Evolutionary conservation across 768 basidiomycete species (phyloP).

Genomic region (Termitomyces sp.): DNA sequence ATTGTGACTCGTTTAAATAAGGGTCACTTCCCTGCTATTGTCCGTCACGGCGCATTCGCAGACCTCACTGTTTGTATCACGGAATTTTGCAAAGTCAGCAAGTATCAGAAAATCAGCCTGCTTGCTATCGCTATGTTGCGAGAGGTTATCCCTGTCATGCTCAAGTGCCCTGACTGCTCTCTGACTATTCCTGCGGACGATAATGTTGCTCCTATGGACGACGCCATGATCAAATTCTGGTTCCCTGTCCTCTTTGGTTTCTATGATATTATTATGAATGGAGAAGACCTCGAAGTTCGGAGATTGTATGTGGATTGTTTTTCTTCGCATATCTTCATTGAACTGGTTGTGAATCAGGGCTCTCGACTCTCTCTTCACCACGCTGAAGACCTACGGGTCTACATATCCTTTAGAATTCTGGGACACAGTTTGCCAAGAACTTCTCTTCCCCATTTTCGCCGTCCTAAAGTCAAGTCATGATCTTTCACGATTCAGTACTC

Average conservation of each 20-base stretch:
- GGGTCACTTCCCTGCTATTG: slow-evolving; percentile 88
- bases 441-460: slow-evolving; percentile 97
- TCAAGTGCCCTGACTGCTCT: slow-evolving; percentile 69
- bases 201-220: slow-evolving; percentile 49
- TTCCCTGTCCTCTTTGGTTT: slow-evolving; percentile 96
- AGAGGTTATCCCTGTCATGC: slow-evolving; percentile 89
- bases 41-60: slow-evolving; percentile 91
- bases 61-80: slow-evolving; percentile 97
- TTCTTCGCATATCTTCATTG: slow-evolving; percentile 1
- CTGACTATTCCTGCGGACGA: slow-evolving; percentile 23
- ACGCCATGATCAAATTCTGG: slow-evolving; percentile 96
- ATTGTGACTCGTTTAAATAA: slow-evolving; percentile 89
- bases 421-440: slow-evolving; percentile 95
- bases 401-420: slow-evolving; percentile 91
- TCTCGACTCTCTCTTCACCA: slow-evolving; percentile 93
- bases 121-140: slow-evolving; percentile 96
- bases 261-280: slow-evolving; percentile 99
- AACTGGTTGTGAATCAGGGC: slow-evolving; percentile 52
- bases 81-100: slow-evolving; percentile 99
- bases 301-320: slow-evolving; percentile 66
- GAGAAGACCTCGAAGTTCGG: slow-evolving; percentile 96
- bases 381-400: slow-evolving; percentile 85
- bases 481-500: slow-evolving; percentile 87
- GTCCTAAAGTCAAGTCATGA: slow-evolving; percentile 93
- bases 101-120: slow-evolving; percentile 97